Evolutionary conservation across 169 alveolate species (phyloP).

Genomic region (Perkinsus marinus): DNA sequence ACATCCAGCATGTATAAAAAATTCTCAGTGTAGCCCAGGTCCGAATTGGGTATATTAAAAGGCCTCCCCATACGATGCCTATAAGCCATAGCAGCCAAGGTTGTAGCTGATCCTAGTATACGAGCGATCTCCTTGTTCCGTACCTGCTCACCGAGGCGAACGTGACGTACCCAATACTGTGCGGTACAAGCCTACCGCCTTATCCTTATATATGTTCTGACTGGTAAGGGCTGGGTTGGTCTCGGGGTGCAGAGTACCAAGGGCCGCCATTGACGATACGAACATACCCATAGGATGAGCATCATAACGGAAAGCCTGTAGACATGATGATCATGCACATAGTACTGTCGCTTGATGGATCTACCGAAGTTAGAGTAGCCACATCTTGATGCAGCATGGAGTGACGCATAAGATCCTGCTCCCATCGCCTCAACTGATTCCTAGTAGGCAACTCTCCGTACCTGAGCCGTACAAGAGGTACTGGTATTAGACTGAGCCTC

Average conservation of each 20-base stretch:
- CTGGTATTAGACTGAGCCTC: neutral
- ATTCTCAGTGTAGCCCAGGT: constrained; percentile 47
- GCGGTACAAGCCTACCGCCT: neutral
- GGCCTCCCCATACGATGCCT: constrained; percentile 50
- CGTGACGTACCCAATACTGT: constrained; percentile 11
- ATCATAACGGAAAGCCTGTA: constrained; percentile 43
- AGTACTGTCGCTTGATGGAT: too few relatives aligned
- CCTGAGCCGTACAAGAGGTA: constrained; percentile 14
- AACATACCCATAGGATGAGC: constrained; percentile 75
- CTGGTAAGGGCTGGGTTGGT: constrained; percentile 55
- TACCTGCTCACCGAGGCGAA: constrained; percentile 28
- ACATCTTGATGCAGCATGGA: neutral
- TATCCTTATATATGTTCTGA: neutral
- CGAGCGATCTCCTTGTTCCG: constrained; percentile 53
- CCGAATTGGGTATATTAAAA: constrained; percentile 29
- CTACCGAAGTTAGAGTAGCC: neutral
- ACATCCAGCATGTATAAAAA: constrained; percentile 55
- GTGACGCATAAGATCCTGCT: neutral
- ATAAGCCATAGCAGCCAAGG: constrained; percentile 45
- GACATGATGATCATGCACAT: neutral
- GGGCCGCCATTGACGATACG: constrained; percentile 51
- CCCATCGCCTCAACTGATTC: constrained; percentile 7
- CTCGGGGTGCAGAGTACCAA: constrained; percentile 60
- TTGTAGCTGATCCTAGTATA: constrained; percentile 35
- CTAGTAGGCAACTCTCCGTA: constrained; percentile 67